Conservation (phyloP, 2,329 filamentous ascomycete species). For the Claviceps fusiformis region DNA sequence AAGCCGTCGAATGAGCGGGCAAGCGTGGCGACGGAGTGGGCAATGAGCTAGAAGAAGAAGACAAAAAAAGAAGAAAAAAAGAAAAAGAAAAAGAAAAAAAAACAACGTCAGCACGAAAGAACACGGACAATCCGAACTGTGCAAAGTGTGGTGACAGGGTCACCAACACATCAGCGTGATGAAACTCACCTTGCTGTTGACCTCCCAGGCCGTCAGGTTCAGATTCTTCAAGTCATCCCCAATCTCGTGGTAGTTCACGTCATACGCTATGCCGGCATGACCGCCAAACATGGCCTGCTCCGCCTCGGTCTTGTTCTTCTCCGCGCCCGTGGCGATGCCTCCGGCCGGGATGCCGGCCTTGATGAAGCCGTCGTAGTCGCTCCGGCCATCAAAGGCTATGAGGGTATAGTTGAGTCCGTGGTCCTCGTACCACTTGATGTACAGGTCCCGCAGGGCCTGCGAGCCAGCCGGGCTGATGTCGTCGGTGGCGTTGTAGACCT, state of each 20-base stretch:
- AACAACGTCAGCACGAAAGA: too few species aligned
- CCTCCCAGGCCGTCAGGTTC: constrained; percentile 45
- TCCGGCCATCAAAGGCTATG: constrained; percentile 65
- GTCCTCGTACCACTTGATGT: constrained; percentile 50
- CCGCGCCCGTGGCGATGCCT: constrained; percentile 65
- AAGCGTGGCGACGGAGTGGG: constrained; percentile 59
- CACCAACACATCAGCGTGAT: too few species aligned
- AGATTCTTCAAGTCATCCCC: constrained; percentile 46
- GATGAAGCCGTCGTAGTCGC: constrained; percentile 70
- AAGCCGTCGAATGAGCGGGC: constrained; percentile 52
- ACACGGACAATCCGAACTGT: too few species aligned
- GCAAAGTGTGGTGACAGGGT: too few species aligned
- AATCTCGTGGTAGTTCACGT: constrained; percentile 48
- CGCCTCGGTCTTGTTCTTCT: constrained; percentile 57
- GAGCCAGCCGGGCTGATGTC: constrained; percentile 57
- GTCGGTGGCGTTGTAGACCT: constrained; percentile 62
- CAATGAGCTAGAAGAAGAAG: constrained; percentile 38
- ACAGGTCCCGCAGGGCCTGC: constrained; percentile 53
- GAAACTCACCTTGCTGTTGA: constrained; percentile 45
- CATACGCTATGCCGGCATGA: constrained; percentile 44
- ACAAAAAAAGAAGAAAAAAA: neutral
- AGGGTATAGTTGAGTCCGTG: constrained; percentile 53
- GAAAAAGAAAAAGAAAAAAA: constrained; percentile 6
- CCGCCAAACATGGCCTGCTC: constrained; percentile 60
- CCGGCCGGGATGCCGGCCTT: constrained; percentile 58